These are phyloP conservation scores for Colletotrichum filicis DNA, from an alignment of 2,329 filamentous ascomycete species.

Conservation along the genomic window DNA sequence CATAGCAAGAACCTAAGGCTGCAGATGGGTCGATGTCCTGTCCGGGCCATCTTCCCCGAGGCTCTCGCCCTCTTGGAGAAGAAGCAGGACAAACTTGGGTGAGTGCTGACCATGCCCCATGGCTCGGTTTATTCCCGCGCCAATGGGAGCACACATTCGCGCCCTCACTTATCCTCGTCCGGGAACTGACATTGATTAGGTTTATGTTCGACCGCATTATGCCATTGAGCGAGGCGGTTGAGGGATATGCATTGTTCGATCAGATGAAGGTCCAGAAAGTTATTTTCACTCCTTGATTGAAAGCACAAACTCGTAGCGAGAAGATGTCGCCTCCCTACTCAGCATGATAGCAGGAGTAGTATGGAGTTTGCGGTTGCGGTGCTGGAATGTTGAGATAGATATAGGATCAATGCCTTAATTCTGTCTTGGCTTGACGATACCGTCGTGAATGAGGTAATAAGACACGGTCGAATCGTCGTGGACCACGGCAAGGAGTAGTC, in stretches of 20 bases:
- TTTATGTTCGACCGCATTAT: constrained; percentile 84
- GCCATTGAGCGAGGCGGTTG: constrained; percentile 72
- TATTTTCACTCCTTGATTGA: constrained; percentile 67
- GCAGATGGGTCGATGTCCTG: constrained; percentile 82
- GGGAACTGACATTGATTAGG: constrained; percentile 48
- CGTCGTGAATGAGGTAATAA: constrained; percentile 87
- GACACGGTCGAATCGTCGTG: constrained; percentile 86
- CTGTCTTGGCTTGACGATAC: constrained; percentile 87
- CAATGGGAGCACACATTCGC: background rate
- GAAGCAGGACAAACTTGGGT: constrained; percentile 76
- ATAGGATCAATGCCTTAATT: constrained; percentile 61
- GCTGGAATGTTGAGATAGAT: background rate
- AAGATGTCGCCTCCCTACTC: background rate
- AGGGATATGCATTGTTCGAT: constrained; percentile 79
- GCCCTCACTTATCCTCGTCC: background rate
- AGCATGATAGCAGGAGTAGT: background rate
- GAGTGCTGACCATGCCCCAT: constrained; percentile 43
- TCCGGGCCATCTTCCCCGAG: constrained; percentile 75
- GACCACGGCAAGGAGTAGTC: constrained; percentile 78
- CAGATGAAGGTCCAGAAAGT: constrained; percentile 81
- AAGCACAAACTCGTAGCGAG: background rate
- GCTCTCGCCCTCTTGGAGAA: constrained; percentile 73
- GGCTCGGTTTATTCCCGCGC: background rate
- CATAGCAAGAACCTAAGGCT: constrained; percentile 75
- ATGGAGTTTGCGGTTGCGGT: background rate